Percentiles rank a stretch among this genome's conserved stretches.
Evolutionary conservation across 441 rosid species (phyloP).

Genomic region (Pelargonium fulgidum): DNA sequence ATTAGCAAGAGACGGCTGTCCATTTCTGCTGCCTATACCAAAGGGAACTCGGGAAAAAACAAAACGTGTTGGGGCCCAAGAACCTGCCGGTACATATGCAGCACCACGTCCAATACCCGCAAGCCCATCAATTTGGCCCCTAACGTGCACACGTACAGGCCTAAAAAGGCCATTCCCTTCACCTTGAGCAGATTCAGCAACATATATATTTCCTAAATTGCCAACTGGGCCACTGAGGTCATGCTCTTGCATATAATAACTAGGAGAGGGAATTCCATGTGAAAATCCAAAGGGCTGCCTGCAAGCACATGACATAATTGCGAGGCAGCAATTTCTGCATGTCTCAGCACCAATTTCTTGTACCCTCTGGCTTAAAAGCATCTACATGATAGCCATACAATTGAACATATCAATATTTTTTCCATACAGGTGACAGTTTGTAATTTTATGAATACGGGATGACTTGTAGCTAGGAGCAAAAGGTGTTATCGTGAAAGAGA

Average conservation of each 20-base stretch:
- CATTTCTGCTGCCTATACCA: constrained; percentile 59
- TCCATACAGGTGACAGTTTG: constrained; percentile 10
- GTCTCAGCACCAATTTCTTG: constrained; percentile 80
- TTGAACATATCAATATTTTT: constrained; percentile 21
- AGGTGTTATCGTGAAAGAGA: constrained; percentile 7
- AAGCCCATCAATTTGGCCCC: constrained; percentile 91
- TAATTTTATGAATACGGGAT: not conserved
- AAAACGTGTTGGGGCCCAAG: constrained; percentile 83
- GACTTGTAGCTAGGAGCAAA: not conserved
- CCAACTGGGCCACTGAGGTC: constrained; percentile 48
- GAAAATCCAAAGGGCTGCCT: constrained; percentile 67
- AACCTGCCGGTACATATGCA: constrained; percentile 67
- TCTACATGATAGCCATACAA: constrained; percentile 40
- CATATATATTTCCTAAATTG: constrained; percentile 56
- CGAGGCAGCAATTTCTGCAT: constrained; percentile 78
- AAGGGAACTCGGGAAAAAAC: constrained; percentile 90
- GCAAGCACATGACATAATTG: constrained; percentile 70
- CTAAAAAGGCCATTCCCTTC: constrained; percentile 68
- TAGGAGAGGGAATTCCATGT: constrained; percentile 44
- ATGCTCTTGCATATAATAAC: constrained; percentile 67
- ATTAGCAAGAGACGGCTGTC: constrained; percentile 72
- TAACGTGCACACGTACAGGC: constrained; percentile 80
- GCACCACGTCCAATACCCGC: constrained; percentile 86
- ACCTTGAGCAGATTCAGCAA: constrained; percentile 63
- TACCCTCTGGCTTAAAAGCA: constrained; percentile 86